Evolutionary conservation across 805 yeast genomes (phyloP), one percentile per base, ranked within the genome.

Genomic region (Tetrapisispora namnaoensis): DNA sequence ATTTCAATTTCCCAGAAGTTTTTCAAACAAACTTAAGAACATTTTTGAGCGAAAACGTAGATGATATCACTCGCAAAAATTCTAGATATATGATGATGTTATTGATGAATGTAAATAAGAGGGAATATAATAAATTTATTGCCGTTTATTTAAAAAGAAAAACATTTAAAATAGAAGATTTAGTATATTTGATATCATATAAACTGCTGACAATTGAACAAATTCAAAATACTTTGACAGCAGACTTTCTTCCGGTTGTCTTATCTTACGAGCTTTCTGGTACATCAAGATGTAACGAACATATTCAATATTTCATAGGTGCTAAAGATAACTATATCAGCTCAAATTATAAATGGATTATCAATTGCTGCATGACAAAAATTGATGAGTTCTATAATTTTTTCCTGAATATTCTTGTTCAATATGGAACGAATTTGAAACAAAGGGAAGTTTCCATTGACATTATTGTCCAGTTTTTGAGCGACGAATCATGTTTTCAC

Each of bases 71-170:
- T 14, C 48, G 40, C 37, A 57, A 51, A 22, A 47, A 41, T 17
- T 51, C 55, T 10, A 56, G 63, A 40, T 50, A 50, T 16, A 55
- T 53, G 40, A 45, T 65, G 38, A 42, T 57, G 16, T 47, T 61
- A 11, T 51, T 64, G 22, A 59, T 56, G 57, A 45, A 49, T 16
- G 46, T 57, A 1, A 56, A 55, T 37, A 36, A 35, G 9, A 53
- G 58, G 37, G 68, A 65, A 11, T 63, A 65, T 45, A 60, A 56
- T 42, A 65, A 64, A 38, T 61, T 59, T 43, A 55, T 64, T 60
- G 56, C 68, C 1, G 55, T 65, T 16, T 63, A 53, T 45, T 51
- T 65, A 42, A 65, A 64, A 44, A 54, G 67, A 27, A 62, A 59
- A 48, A 55, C 54, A 46, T 61, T 59, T 34, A 52, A 53, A 13